A percentile compares a stretch with the other conserved stretches of the same genome.
Evolutionary conservation across 2,329 filamentous ascomycete genomes (phyloP).

Genomic region (Aspergillus flavus): DNA sequence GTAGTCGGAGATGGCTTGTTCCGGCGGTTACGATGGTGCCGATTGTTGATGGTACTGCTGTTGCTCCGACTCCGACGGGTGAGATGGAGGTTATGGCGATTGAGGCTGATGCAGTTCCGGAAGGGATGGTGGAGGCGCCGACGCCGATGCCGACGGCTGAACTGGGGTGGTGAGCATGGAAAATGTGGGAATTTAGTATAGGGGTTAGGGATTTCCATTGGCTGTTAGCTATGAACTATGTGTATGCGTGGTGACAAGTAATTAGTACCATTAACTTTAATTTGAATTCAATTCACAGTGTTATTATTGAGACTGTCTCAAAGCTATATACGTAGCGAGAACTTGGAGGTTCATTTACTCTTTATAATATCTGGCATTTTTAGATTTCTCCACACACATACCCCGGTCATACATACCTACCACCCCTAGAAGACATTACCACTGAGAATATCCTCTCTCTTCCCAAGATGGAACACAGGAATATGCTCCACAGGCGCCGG

Average conservation of each 20-base stretch:
- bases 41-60: neutral
- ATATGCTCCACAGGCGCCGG: slow-evolving; percentile 40
- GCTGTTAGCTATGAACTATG: too few relatives aligned
- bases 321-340: too few relatives aligned
- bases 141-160: neutral
- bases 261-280: neutral
- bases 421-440: slow-evolving; percentile 18
- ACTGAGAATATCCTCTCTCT: slow-evolving; percentile 71
- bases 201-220: neutral
- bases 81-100: neutral
- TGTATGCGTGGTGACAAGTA: neutral
- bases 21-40: slow-evolving; percentile 25
- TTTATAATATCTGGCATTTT: neutral
- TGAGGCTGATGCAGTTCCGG: neutral
- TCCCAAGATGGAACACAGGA: slow-evolving; percentile 60
- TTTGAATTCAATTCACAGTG: neutral
- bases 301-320: neutral
- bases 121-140: neutral
- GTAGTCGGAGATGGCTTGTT: slow-evolving; percentile 26
- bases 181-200: too few relatives aligned
- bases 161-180: neutral
- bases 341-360: neutral
- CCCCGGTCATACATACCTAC: neutral
- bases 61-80: neutral
- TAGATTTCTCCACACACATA: fast-evolving